phyloP scores from a whole-genome alignment of 1,284 basidiomycete species.

The Ganoderma sinense region DNA sequence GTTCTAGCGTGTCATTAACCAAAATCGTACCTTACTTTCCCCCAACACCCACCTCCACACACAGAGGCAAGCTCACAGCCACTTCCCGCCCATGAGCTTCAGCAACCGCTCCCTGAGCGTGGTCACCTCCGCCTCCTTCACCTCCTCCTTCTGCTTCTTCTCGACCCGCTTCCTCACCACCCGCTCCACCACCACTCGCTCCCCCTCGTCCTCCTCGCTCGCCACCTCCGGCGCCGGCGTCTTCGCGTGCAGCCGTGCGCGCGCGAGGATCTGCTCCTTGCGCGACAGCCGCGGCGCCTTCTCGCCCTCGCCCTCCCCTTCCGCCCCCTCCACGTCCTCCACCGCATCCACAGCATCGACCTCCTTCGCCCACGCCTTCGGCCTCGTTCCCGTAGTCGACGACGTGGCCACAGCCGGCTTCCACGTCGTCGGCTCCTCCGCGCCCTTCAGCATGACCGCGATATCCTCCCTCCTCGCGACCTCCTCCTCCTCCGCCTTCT shows the following conservation, averaged over 20 bases:
- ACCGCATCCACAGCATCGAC: not conserved
- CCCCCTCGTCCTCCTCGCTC: slow-evolving; percentile 14
- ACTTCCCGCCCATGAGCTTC: slow-evolving; percentile 36
- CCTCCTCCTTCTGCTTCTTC: slow-evolving; percentile 18
- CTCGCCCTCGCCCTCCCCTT: not conserved
- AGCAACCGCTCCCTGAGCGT: slow-evolving; percentile 36
- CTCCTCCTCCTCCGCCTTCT: not conserved
- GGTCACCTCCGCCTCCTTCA: slow-evolving; percentile 21
- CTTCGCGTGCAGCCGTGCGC: slow-evolving; percentile 38
- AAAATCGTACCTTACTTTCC: not conserved
- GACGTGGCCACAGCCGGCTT: not conserved
- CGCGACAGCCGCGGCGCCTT: slow-evolving; percentile 17
- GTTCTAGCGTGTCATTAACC: slow-evolving; percentile 1
- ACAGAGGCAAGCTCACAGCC: slow-evolving; percentile 18
- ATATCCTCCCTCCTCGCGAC: not conserved
- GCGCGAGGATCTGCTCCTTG: slow-evolving; percentile 38
- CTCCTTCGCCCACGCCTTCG: not conserved
- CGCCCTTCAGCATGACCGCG: not conserved
- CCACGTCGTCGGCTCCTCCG: not conserved
- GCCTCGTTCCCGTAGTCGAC: not conserved
- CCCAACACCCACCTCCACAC: not conserved
- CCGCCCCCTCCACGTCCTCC: not conserved
- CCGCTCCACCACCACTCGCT: slow-evolving; percentile 12
- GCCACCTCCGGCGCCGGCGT: slow-evolving; percentile 31
- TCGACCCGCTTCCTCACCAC: not conserved